phyloP scores from a whole-genome alignment of 179 eudicot species.

The Vitellaria paradoxa region DNA sequence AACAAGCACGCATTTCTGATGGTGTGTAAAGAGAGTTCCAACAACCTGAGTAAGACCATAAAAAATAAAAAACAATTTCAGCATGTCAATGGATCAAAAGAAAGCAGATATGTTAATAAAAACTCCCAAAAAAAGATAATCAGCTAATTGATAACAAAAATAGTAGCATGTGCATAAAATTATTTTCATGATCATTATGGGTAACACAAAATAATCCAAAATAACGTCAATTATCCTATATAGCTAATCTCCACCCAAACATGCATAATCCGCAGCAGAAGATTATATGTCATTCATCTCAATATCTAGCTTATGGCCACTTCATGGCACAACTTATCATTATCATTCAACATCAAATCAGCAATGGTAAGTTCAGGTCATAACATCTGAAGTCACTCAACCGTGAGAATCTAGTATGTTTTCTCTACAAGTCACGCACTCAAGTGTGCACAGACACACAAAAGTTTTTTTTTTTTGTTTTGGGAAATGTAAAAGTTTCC shows the following conservation, averaged over 20 bases:
- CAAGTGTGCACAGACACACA: not conserved
- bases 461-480: too few species aligned
- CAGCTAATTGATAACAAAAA: not conserved
- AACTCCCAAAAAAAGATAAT: not conserved
- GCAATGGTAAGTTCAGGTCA: not conserved
- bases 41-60: conserved; percentile 53
- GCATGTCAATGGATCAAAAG: not conserved
- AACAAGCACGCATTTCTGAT: conserved; percentile 98
- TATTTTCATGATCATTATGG: not conserved
- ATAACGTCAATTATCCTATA: too few species aligned
- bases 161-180: too few species aligned
- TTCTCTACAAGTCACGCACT: not conserved
- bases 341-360: not conserved
- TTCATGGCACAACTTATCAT: not conserved
- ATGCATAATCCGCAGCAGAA: not conserved
- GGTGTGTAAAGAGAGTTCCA: conserved; percentile 90
- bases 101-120: not conserved
- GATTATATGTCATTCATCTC: not conserved
- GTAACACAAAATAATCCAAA: not conserved
- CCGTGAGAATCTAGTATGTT: not conserved
- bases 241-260: not conserved
- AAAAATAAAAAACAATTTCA: not conserved
- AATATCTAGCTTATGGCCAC: not conserved
- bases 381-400: not conserved
- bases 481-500: not conserved